Evolutionary conservation across 1,139 yeast species (phyloP).

Genomic region (Eremothecium cymbalariae): DNA sequence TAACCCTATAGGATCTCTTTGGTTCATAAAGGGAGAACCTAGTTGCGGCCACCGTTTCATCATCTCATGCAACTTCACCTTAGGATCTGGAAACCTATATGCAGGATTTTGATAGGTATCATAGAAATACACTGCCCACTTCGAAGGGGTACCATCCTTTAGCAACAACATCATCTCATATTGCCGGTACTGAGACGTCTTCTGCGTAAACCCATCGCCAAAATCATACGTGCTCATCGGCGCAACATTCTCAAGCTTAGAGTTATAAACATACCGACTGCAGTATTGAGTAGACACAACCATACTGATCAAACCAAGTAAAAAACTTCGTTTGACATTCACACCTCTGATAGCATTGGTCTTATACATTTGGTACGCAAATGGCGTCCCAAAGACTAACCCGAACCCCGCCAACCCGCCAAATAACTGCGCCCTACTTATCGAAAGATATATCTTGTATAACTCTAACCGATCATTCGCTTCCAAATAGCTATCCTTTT

Average conservation of each 20-base stretch:
- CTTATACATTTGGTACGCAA: slow-evolving; percentile 25
- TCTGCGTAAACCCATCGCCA: slow-evolving; percentile 9
- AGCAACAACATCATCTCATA: slow-evolving; percentile 33
- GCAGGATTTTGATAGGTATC: slow-evolving; percentile 34
- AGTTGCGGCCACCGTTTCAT: no score
- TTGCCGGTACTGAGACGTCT: slow-evolving; percentile 25
- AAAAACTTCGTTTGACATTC: slow-evolving; percentile 31
- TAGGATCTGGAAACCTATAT: slow-evolving; percentile 35
- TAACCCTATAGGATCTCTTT: slow-evolving; percentile 33
- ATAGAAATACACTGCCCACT: slow-evolving; percentile 35
- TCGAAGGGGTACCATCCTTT: slow-evolving; percentile 30
- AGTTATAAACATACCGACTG: slow-evolving; percentile 25
- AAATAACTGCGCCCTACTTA: slow-evolving; percentile 22
- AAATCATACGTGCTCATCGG: slow-evolving; percentile 18
- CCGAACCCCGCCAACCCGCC: slow-evolving; percentile 34
- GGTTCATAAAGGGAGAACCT: no score
- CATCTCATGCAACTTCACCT: slow-evolving; percentile 26
- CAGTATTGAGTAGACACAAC: slow-evolving; percentile 27
- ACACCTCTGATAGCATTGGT: slow-evolving; percentile 32
- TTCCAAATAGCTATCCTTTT: slow-evolving; percentile 26
- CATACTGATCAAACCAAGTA: slow-evolving; percentile 32
- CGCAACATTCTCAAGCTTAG: slow-evolving; percentile 24
- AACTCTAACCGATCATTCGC: slow-evolving; percentile 26
- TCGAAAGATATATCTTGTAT: slow-evolving; percentile 19
- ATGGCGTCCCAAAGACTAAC: slow-evolving; percentile 29